phyloP scores from a whole-genome alignment of 257 asterid species.

The Petunia secreta region DNA sequence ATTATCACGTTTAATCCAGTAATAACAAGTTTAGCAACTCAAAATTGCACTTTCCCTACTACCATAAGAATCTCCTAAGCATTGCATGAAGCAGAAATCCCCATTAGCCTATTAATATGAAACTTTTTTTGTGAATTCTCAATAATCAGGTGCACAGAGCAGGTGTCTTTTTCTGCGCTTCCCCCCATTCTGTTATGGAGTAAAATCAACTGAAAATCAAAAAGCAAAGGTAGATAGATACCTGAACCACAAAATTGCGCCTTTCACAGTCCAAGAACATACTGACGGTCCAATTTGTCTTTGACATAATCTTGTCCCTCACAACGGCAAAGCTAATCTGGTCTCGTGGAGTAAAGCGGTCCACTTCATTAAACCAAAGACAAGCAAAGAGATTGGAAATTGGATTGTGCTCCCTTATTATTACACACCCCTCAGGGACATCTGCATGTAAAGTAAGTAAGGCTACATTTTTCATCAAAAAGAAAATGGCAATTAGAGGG shows the following conservation, averaged over 20 bases:
- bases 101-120: not conserved
- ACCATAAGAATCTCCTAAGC: not conserved
- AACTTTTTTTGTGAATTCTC: not conserved
- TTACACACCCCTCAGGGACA: constrained; percentile 98
- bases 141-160: not conserved
- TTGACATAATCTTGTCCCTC: constrained; percentile 76
- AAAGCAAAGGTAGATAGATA: constrained; percentile 29
- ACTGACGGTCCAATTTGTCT: constrained; percentile 76
- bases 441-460: constrained; percentile 46
- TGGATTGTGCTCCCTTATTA: constrained; percentile 84
- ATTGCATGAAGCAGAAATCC: not conserved
- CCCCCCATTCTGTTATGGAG: not conserved
- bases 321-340: constrained; percentile 93
- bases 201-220: not conserved
- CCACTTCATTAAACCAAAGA: constrained; percentile 96
- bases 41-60: not conserved
- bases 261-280: constrained; percentile 97
- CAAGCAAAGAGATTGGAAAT: constrained; percentile 89
- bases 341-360: constrained; percentile 92
- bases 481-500: not conserved
- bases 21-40: not conserved
- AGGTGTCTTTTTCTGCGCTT: not conserved
- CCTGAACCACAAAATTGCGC: constrained; percentile 95
- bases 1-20: not conserved
- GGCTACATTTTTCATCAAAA: not conserved